These are phyloP conservation scores for Exutisphaerella laricina DNA, from an alignment of 2,329 filamentous ascomycete genomes.

Conservation along the genomic window DNA sequence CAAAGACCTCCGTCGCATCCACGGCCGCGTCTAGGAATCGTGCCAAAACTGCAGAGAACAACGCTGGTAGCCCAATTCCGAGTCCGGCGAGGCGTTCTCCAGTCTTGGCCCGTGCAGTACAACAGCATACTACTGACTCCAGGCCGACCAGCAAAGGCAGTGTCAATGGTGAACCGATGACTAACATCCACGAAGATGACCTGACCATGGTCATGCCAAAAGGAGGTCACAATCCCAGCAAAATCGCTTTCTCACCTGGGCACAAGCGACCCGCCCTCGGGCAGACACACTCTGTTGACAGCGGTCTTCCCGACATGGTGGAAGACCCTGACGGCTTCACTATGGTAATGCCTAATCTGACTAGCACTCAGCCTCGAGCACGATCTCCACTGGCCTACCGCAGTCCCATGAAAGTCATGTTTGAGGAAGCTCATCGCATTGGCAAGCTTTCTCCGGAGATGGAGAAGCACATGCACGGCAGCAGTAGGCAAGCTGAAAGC, in stretches of 20 bases:
- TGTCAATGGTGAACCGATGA: slow-evolving; percentile 21
- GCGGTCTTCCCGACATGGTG: slow-evolving; percentile 30
- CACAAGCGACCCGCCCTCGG: slow-evolving; percentile 36
- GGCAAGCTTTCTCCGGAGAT: slow-evolving; percentile 23
- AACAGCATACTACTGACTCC: slow-evolving; percentile 18
- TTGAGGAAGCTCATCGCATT: slow-evolving; percentile 28
- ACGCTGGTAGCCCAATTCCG: slow-evolving; percentile 26
- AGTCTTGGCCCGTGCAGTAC: slow-evolving; percentile 18
- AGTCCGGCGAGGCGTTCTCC: slow-evolving; percentile 31
- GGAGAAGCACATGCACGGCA: slow-evolving; percentile 14
- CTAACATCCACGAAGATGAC: slow-evolving; percentile 38
- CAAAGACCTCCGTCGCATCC: slow-evolving; percentile 26
- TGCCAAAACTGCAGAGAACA: slow-evolving; percentile 17
- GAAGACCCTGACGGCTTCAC: slow-evolving; percentile 45
- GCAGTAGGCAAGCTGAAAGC: slow-evolving; percentile 5
- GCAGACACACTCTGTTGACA: slow-evolving; percentile 38
- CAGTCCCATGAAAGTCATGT: slow-evolving; percentile 31
- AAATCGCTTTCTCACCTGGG: slow-evolving; percentile 30
- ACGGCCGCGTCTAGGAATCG: slow-evolving; percentile 27
- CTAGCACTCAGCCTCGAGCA: slow-evolving; percentile 20
- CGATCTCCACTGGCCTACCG: slow-evolving; percentile 29
- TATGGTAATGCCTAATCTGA: slow-evolving; percentile 44
- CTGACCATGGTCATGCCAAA: slow-evolving; percentile 45
- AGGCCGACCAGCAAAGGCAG: slow-evolving; percentile 33
- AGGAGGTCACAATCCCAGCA: slow-evolving; percentile 24